These are phyloP conservation scores for Taphrina confusa DNA, from an alignment of 1,139 yeast genomes.

Conservation along the genomic window DNA sequence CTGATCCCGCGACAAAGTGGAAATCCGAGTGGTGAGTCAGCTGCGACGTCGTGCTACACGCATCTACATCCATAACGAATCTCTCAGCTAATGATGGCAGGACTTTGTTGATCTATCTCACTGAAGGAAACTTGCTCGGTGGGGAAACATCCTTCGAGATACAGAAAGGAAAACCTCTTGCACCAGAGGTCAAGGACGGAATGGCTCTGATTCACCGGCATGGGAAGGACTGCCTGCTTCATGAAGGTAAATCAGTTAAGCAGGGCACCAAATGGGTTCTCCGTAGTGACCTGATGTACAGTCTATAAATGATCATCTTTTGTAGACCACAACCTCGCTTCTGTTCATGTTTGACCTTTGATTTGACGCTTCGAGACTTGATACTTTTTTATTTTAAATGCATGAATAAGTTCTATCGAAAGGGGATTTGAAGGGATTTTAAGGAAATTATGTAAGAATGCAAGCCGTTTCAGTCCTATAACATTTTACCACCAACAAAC, in stretches of 20 bases:
- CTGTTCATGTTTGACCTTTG: too few species aligned
- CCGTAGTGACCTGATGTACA: conserved; percentile 59
- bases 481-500: conserved; percentile 88
- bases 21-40: conserved; percentile 9
- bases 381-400: too few species aligned
- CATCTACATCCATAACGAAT: too few species aligned
- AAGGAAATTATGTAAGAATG: neutral
- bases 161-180: conserved; percentile 43
- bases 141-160: conserved; percentile 65
- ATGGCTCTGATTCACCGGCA: conserved; percentile 66
- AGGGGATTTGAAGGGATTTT: neutral
- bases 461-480: conserved; percentile 47
- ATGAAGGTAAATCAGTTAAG: conserved; percentile 59
- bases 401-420: neutral
- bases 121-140: conserved; percentile 58
- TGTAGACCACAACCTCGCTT: too few species aligned
- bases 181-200: conserved; percentile 58
- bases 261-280: conserved; percentile 66
- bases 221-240: conserved; percentile 65
- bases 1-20: conserved; percentile 45
- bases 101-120: conserved; percentile 62
- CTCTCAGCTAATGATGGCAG: conserved; percentile 43
- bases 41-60: neutral
- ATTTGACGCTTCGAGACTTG: too few species aligned
- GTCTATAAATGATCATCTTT: too few species aligned